Evolutionary conservation across 1,284 basidiomycete genomes (phyloP).

Genomic region (Omphalotus olearius): DNA sequence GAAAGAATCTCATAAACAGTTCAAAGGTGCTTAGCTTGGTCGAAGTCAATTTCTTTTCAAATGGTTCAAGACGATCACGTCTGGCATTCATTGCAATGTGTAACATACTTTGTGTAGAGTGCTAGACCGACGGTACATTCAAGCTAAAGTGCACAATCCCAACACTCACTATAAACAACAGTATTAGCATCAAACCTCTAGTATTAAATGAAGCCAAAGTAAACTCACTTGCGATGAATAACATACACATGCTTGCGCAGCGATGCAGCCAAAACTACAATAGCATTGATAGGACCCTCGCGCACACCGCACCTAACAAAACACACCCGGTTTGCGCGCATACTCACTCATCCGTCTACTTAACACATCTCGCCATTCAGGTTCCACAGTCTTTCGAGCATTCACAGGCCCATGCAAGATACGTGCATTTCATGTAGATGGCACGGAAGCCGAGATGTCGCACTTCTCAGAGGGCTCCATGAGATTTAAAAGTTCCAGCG

Average conservation of each 20-base stretch:
- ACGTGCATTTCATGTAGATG: not conserved
- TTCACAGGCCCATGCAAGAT: not conserved
- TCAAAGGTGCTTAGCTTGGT: too few species aligned
- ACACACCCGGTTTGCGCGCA: not conserved
- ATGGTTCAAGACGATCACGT: too few species aligned
- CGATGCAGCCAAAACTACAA: slow-evolving; percentile 2
- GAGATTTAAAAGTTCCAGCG: not conserved
- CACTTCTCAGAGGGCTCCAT: not conserved
- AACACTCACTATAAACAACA: slow-evolving; percentile 3
- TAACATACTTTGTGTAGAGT: slow-evolving; percentile 1
- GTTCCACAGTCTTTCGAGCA: not conserved
- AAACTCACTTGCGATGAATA: not conserved
- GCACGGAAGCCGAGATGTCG: not conserved
- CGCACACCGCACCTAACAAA: slow-evolving; percentile 5
- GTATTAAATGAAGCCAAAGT: too few species aligned
- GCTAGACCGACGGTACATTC: slow-evolving; percentile 1
- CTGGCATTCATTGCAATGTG: not conserved
- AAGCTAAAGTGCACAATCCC: slow-evolving; percentile 2
- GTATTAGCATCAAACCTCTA: not conserved
- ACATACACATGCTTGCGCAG: slow-evolving; percentile 4
- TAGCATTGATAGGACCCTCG: slow-evolving; percentile 5
- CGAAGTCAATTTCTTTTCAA: too few species aligned
- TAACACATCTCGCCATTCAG: not conserved
- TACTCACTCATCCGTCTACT: slow-evolving; percentile 3
- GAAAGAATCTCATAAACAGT: too few species aligned